A percentile compares a stretch with the other conserved stretches of the same genome.
These are phyloP conservation scores for Torulaspora microellipsoides DNA, from an alignment of 805 yeast genomes.

Conservation along the genomic window DNA sequence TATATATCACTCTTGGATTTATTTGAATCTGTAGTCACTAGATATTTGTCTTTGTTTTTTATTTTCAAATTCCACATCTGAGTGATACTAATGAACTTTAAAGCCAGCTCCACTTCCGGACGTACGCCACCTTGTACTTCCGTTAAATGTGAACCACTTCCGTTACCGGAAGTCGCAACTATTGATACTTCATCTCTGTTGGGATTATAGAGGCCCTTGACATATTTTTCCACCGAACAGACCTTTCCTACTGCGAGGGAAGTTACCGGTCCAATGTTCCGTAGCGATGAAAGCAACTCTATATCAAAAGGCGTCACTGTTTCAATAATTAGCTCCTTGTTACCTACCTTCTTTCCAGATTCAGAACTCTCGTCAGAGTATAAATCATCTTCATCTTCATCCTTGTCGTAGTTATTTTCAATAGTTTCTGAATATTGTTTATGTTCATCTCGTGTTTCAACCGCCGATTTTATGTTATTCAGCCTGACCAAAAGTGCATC, in stretches of 20 bases:
- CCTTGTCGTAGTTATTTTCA: slow-evolving; percentile 33
- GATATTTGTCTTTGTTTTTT: slow-evolving; percentile 46
- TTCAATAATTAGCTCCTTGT: slow-evolving; percentile 18
- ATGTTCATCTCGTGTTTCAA: slow-evolving; percentile 35
- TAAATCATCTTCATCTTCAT: slow-evolving; percentile 31
- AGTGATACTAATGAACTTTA: slow-evolving; percentile 66
- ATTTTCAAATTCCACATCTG: slow-evolving; percentile 66
- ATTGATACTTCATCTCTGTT: slow-evolving; percentile 61
- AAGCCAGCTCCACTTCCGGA: slow-evolving; percentile 62
- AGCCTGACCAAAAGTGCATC: slow-evolving; percentile 46
- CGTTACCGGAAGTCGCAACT: slow-evolving; percentile 66
- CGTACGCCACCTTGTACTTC: slow-evolving; percentile 63
- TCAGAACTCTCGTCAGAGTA: slow-evolving; percentile 25
- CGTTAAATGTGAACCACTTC: slow-evolving; percentile 49
- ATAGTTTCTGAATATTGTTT: slow-evolving; percentile 47
- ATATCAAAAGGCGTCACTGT: slow-evolving; percentile 38
- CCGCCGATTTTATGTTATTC: slow-evolving; percentile 29
- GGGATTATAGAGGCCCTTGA: slow-evolving; percentile 66
- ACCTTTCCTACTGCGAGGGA: slow-evolving; percentile 61
- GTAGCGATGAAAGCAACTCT: slow-evolving; percentile 47
- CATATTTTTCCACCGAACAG: slow-evolving; percentile 45
- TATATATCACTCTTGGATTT: slow-evolving; percentile 66
- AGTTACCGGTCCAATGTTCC: slow-evolving; percentile 70
- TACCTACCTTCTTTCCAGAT: slow-evolving; percentile 6
- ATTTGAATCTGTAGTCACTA: slow-evolving; percentile 66